Evolutionary conservation across 176 grass and related monocot genomes (phyloP).

Genomic region (Chrysopogon serrulatus): DNA sequence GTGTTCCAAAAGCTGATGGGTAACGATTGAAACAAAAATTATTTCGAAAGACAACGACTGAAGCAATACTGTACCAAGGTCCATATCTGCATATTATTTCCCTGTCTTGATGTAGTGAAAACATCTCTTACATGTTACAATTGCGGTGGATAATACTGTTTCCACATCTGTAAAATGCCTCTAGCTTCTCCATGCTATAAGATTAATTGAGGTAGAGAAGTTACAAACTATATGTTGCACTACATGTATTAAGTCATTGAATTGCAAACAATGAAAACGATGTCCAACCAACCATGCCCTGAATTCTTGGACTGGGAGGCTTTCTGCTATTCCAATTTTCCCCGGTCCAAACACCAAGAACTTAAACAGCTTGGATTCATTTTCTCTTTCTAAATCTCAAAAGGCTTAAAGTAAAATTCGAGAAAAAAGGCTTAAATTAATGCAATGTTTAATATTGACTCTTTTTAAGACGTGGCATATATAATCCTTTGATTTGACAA

Average conservation of each 20-base stretch:
- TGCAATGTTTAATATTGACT: too few species aligned
- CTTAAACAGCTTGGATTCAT: too few species aligned
- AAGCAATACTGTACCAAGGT: background rate
- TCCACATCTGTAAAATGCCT: background rate
- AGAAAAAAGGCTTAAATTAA: too few species aligned
- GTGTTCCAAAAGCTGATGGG: background rate
- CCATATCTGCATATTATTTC: background rate
- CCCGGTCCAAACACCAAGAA: too few species aligned
- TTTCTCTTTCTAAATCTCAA: too few species aligned
- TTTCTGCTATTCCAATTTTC: too few species aligned
- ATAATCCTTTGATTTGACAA: too few species aligned
- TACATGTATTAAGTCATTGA: background rate
- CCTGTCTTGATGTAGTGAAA: background rate
- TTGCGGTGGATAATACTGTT: background rate
- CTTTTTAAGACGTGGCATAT: too few species aligned
- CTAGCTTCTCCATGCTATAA: background rate
- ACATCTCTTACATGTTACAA: background rate
- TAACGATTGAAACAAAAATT: background rate
- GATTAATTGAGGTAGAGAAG: background rate
- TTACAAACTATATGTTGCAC: background rate
- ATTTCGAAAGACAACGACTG: background rate
- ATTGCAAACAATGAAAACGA: too few species aligned
- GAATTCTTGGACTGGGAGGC: too few species aligned
- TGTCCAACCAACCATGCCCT: too few species aligned
- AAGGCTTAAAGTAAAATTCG: too few species aligned